phyloP scores from a whole-genome alignment of 345 rosid species.

The Isatis tinctoria region DNA sequence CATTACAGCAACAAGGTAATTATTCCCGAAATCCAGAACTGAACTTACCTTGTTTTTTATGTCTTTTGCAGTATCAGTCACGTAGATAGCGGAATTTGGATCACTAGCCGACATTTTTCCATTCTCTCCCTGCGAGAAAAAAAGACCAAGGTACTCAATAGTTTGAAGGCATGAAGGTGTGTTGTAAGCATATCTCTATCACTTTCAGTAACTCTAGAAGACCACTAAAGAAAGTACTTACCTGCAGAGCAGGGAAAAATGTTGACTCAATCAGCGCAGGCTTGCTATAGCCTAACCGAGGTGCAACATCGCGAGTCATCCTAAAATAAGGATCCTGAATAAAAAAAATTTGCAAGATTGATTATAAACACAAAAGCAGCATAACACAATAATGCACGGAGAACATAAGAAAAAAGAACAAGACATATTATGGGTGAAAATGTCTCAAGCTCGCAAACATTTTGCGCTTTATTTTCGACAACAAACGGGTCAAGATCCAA shows the following conservation, averaged over 20 bases:
- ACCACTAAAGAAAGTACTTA: constrained; percentile 19
- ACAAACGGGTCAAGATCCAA: background rate
- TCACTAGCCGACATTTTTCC: constrained; percentile 99
- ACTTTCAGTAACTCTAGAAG: background rate
- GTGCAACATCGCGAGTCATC: constrained; percentile 98
- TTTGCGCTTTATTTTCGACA: background rate
- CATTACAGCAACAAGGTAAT: background rate
- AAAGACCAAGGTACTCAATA: background rate
- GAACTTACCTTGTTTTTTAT: constrained; percentile 67
- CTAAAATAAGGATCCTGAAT: constrained; percentile 96
- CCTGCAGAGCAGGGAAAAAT: constrained; percentile 87
- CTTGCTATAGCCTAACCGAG: constrained; percentile 87
- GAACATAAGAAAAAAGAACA: background rate
- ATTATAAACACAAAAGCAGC: background rate
- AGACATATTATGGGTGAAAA: background rate
- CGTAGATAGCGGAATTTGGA: constrained; percentile 92
- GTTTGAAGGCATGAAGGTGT: background rate
- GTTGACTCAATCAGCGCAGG: constrained; percentile 84
- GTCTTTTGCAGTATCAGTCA: constrained; percentile 77
- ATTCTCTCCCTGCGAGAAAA: constrained; percentile 69
- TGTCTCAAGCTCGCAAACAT: background rate
- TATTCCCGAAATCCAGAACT: background rate
- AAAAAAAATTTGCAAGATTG: background rate
- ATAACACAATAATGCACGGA: background rate
- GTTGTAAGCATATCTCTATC: background rate